These are phyloP conservation scores for Gastrolobium bilobum DNA, from an alignment of 306 rosid species.

Conservation along the genomic window DNA sequence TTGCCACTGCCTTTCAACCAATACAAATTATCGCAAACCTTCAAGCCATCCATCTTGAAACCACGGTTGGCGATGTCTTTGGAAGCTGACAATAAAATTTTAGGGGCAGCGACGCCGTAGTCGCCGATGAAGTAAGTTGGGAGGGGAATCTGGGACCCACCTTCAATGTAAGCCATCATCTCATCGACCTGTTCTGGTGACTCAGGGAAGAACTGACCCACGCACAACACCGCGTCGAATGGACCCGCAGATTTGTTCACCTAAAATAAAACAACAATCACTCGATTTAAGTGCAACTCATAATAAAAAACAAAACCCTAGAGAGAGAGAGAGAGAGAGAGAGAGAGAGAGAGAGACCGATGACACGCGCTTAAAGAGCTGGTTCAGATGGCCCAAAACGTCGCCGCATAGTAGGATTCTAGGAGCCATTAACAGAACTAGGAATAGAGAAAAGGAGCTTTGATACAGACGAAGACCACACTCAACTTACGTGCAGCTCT, in stretches of 20 bases:
- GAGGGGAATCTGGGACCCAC: constrained; percentile 73
- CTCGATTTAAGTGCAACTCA: constrained; percentile 16
- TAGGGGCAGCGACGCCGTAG: constrained; percentile 85
- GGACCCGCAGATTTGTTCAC: constrained; percentile 98
- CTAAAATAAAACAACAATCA: constrained; percentile 53
- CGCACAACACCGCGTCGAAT: constrained; percentile 89
- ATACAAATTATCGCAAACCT: constrained; percentile 74
- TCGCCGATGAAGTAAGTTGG: constrained; percentile 95
- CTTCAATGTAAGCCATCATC: constrained; percentile 68
- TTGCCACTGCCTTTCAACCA: constrained; percentile 99
- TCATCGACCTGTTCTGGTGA: constrained; percentile 73
- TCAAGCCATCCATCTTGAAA: constrained; percentile 93
- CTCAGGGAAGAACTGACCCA: constrained; percentile 95
- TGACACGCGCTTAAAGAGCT: constrained; percentile 90
- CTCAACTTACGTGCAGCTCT: not conserved
- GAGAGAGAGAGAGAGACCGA: constrained; percentile 60
- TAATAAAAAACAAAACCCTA: constrained; percentile 39
- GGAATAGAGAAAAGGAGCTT: not conserved
- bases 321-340: not conserved
- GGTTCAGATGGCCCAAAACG: constrained; percentile 79
- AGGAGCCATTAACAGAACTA: constrained; percentile 71
- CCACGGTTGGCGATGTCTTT: constrained; percentile 72
- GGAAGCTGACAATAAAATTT: constrained; percentile 67
- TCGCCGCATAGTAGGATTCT: constrained; percentile 93
- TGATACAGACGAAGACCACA: constrained; percentile 9